Evolutionary conservation across 1,139 yeast genomes (phyloP), one percentile per base, ranked within the genome.

Genomic region (Wickerhamiella pararugosa): DNA sequence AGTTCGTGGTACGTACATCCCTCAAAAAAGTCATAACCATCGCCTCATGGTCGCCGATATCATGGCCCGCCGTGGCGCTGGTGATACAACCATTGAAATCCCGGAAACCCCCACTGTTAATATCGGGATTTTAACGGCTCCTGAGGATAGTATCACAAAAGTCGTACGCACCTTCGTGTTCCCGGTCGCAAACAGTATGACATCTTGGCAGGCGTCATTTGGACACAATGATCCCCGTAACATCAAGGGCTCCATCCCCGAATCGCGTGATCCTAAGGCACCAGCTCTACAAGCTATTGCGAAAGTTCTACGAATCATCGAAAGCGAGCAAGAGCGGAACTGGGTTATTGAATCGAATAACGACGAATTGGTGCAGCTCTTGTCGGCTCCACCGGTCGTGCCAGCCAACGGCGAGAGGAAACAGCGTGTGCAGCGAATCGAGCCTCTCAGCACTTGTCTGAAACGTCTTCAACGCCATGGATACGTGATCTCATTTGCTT

Each of bases 1-100:
- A 5, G 28, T 43, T 7, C 27, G 33, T 8, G 44, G 41, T 10
- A 32, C 25, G 2, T 43, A 38, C 31, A 35, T 43, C 8, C 37
- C 45, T 1, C 41, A 38, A 28, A 36, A 38, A 21, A 28, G 36
- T 7, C 28, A 27, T 4, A 38, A 40, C 25, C 42, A 25, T 21
- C 44, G 46, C 7, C 36, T 43, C 1, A 32, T 40, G 40, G 35
- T 42, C 11, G 44, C 44, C 10, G 46, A 39, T 29, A 11, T 43
- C 37, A 34, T 38, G 40, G 46, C 46, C 7, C 29, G 46, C 6
- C 34, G 36, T 9, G 43, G 43, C 8, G 46, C 46, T 4, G 46
- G 46, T n/a, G 42, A 41, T 28, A 8, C 25, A 6, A 10, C 37
- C 27, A 38, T 43, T 21, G 46, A 37, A 25, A 30, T 37, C 9